Evolutionary conservation across 108 stramenopile species (phyloP).

Genomic region (Ochromonas danica): DNA sequence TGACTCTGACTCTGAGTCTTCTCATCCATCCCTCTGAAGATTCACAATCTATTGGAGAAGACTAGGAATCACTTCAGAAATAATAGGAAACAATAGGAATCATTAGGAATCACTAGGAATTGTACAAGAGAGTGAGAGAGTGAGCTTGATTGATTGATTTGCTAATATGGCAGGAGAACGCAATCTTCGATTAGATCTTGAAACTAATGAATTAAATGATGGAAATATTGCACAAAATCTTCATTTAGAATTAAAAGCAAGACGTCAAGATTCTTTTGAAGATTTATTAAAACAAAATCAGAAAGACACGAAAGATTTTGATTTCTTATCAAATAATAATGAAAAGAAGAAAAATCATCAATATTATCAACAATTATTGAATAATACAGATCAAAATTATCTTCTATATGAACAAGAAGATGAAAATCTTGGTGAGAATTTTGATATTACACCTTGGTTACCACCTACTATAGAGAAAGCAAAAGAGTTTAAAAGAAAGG

Average conservation of each 20-base stretch:
- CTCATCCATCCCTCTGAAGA: no score
- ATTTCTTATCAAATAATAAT: not conserved
- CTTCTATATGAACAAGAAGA: not conserved
- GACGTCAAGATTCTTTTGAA: no score
- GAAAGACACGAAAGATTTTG: not conserved
- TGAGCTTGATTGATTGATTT: not conserved
- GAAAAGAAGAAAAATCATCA: not conserved
- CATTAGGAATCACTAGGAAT: not conserved
- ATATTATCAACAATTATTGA: not conserved
- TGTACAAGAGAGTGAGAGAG: not conserved
- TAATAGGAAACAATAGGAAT: not conserved
- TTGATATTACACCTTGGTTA: slow-evolving; percentile 25
- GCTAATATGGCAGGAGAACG: not conserved
- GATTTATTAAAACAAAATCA: not conserved
- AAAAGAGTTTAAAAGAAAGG: not conserved
- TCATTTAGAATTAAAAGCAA: no score
- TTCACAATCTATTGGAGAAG: no score
- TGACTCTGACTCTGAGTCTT: no score
- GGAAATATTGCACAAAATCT: no score
- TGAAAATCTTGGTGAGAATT: slow-evolving; percentile 24
- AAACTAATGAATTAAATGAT: not conserved
- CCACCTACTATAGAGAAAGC: slow-evolving; percentile 33
- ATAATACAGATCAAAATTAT: not conserved
- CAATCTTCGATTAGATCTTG: not conserved
- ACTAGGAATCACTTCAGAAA: no score